These are phyloP conservation scores for Arctium lappa DNA, from an alignment of 129 eudicot genomes.

Conservation along the genomic window DNA sequence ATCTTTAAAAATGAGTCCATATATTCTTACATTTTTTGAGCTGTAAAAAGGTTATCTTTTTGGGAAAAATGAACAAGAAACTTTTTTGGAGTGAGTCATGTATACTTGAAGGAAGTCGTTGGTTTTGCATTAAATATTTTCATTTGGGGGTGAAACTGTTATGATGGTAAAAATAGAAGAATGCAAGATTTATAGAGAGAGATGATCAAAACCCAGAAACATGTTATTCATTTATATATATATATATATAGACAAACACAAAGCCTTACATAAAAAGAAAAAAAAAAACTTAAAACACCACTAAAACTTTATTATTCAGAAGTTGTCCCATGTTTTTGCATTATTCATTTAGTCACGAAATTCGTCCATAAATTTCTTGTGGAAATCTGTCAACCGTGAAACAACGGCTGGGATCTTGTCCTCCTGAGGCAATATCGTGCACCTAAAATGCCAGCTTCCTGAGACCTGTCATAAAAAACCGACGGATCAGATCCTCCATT, in stretches of 20 bases:
- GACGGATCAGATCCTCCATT: background rate
- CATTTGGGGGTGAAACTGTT: too few species aligned
- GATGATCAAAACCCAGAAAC: background rate
- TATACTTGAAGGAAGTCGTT: background rate
- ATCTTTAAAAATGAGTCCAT: too few species aligned
- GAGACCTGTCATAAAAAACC: conserved; percentile 41
- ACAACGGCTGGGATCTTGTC: conserved; percentile 84
- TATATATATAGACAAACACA: background rate
- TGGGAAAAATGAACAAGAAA: background rate
- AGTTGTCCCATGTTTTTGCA: conserved; percentile 4
- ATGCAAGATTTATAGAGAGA: background rate
- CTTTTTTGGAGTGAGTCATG: background rate
- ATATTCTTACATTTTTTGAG: background rate
- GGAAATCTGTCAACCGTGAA: conserved; percentile 63
- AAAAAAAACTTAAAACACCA: background rate
- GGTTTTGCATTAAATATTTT: too few species aligned
- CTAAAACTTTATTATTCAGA: conserved; percentile 8
- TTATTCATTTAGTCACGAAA: conserved; percentile 45
- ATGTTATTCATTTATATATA: background rate
- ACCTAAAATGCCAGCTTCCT: conserved; percentile 94
- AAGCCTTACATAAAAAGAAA: background rate
- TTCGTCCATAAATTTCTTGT: conserved; percentile 71
- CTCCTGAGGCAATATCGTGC: conserved; percentile 93
- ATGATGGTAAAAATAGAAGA: too few species aligned
- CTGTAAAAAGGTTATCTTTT: background rate